Base-by-base conservation (phyloP, 2,329 filamentous ascomycete genomes). In the Verticillium nubilum region DNA sequence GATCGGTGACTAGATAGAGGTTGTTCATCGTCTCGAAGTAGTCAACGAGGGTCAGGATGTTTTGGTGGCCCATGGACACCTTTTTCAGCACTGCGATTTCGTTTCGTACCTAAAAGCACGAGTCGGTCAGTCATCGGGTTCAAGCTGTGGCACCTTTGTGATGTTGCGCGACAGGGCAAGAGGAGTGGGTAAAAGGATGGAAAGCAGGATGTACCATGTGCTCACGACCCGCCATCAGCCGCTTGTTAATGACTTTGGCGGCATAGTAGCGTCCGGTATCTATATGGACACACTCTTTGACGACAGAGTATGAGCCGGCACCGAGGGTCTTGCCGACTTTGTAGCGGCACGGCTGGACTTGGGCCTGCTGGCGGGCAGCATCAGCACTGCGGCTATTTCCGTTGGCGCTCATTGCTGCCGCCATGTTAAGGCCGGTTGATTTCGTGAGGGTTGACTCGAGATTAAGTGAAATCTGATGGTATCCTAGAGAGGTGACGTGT, bases 11-110 rank as follows among this genome's bases (percentile, higher is more conserved):
- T 37, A 99, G 88, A 74, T 99, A 99, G 65, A 99, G 84, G 76
- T 99, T 99, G 79, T 99, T 98, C 91, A 97, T 96, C 6, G 95
- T 99, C 79, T 99, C 95, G 72, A 99, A 99, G 77, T 98, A 99
- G 79, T 99, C 95, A 68, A 98, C 95, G 61, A 99, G 83, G 1
- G 95, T 99, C 62, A 99, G 80, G 72, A 99, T 98, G 72, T 99
- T 99, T 74, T 95, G 91, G 77, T 99, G 94, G 59, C 95, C 95
- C 91, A 99, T 97, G 1, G 94, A 98, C n/a, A 99, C 94, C 70
- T 89, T 89, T 76, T 98, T 98, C 66, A 99, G 83, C 27, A 99
- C 92, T 6, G 95, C 94, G 68, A 99, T 99, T 78, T 99, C 95
- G 73, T 99, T 99, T 63, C 95, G 90, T 61, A 96, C 91, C 92